Base-by-base conservation (phyloP, 495 filamentous ascomycete species). In the Talaromyces trachyspermus region DNA sequence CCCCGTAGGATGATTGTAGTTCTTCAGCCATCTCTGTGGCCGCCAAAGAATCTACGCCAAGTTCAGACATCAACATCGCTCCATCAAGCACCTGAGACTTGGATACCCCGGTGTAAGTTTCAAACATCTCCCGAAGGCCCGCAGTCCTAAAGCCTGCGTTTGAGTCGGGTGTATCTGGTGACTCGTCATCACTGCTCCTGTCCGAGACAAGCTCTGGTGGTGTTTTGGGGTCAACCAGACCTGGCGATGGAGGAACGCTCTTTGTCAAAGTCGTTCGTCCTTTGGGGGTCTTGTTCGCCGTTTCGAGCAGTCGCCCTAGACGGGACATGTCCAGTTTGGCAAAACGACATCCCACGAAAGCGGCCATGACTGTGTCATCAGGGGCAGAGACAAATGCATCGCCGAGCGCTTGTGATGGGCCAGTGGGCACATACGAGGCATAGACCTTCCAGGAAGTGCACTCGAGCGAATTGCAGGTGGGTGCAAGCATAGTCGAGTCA, bases 381-480 rank as follows among this genome's bases (percentile, higher is more conserved):
- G 24, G 18, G 15, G 42, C 52, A 43, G 55, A 53, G 42, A 61
- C 56, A 43, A 63, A 55, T 20, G 62, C 48, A 43, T 64, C 62
- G 5, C 61, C 62, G 15, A 50, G 35, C 14, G 55, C 49, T 25
- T 55, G 38, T 8, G 40, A 30, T 10, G 53, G 46, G 1, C 42
- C 53, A 24, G 35, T 38, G 25, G 7, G 27, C 15, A 35, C 38
- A 29, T 43, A 58, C 48, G 40, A 55, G 11, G 61, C 53, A 30
- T 58, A 64, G 12, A 63, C 60, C 4, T 29, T 53, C 61, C 60
- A 55, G n/a, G 39, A 26, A 2, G 4, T n/a, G 17, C 19, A n/a
- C n/a, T n/a, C n/a, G n/a, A n/a, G n/a, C n/a, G n/a, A n/a, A n/a
- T n/a, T n/a, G n/a, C n/a, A n/a, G n/a, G n/a, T n/a, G 43, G 41